Percentiles rank a stretch among this genome's conserved stretches.
phyloP scores from a whole-genome alignment of 768 basidiomycete species.

The Macrolepiota albuminosa region DNA sequence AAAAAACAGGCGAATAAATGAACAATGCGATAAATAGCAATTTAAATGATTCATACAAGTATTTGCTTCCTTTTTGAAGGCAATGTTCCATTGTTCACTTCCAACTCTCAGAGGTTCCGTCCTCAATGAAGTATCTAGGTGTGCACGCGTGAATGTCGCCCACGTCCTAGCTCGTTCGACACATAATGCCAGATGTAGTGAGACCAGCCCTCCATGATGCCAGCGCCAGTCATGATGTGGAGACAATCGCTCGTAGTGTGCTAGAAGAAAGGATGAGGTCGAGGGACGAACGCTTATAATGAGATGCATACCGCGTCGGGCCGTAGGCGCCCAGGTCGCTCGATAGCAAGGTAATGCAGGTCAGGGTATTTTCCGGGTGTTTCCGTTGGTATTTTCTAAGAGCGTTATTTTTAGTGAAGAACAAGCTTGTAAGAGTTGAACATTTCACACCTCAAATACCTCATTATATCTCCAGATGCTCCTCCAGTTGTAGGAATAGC shows the following conservation, averaged over 20 bases:
- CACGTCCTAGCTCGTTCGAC: slow-evolving; percentile 20
- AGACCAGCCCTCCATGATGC: slow-evolving; percentile 46
- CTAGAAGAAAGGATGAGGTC: slow-evolving; percentile 17
- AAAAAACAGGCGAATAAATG: background rate
- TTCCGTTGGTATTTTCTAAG: slow-evolving; percentile 38
- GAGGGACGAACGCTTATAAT: background rate
- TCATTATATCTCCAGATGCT: slow-evolving; percentile 53
- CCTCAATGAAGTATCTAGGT: background rate
- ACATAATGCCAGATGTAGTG: slow-evolving; percentile 47
- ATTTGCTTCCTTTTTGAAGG: background rate
- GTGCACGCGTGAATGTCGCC: slow-evolving; percentile 11
- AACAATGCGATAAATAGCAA: slow-evolving; percentile 7
- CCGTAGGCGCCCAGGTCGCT: slow-evolving; percentile 54
- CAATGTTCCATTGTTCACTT: background rate
- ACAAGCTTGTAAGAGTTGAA: background rate
- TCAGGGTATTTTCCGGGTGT: slow-evolving; percentile 38
- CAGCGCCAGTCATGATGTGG: slow-evolving; percentile 44
- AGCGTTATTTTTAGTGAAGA: background rate
- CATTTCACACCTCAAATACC: slow-evolving; percentile 47
- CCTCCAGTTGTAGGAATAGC: slow-evolving; percentile 63
- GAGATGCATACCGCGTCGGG: slow-evolving; percentile 55
- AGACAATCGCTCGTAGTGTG: slow-evolving; percentile 41
- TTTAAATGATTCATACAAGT: slow-evolving; percentile 3
- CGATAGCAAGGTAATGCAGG: slow-evolving; percentile 56
- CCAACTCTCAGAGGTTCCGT: background rate